These are phyloP conservation scores for Spiromastix sp. DNA, from an alignment of 2,329 filamentous ascomycete genomes.

Conservation along the genomic window DNA sequence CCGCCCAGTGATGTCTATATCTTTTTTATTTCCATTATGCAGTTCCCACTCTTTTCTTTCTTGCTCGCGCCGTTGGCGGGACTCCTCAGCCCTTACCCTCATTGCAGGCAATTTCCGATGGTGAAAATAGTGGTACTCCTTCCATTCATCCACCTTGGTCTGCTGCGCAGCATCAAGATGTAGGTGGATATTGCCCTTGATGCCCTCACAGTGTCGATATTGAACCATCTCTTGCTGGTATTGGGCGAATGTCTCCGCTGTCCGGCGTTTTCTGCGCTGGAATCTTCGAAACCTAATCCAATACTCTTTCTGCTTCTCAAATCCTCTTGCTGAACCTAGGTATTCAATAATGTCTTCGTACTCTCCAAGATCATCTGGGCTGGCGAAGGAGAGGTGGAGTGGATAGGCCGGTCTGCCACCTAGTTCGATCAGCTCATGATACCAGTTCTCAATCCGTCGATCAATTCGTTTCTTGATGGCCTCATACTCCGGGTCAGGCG, in stretches of 20 bases:
- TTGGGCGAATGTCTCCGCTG: slow-evolving; percentile 2
- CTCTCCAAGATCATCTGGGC: not conserved
- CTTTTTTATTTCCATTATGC: too few relatives aligned
- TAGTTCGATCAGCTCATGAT: not conserved
- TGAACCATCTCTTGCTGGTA: not conserved
- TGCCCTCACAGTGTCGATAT: slow-evolving; percentile 4
- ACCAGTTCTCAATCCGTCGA: not conserved
- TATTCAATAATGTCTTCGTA: slow-evolving; percentile 2
- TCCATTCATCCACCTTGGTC: slow-evolving; percentile 7
- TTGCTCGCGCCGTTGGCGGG: slow-evolving; percentile 3
- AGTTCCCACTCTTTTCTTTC: slow-evolving; percentile 1
- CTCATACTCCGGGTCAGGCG: not conserved
- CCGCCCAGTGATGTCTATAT: not conserved
- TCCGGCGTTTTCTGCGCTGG: slow-evolving; percentile 2
- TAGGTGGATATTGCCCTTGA: slow-evolving; percentile 4
- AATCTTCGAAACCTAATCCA: slow-evolving; percentile 4
- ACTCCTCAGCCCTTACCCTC: slow-evolving; percentile 3
- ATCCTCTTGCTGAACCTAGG: not conserved
- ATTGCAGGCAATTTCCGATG: slow-evolving; percentile 3
- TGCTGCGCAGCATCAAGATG: slow-evolving; percentile 5
- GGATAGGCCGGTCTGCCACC: slow-evolving; percentile 3
- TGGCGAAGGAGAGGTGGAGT: not conserved
- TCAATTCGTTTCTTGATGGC: not conserved
- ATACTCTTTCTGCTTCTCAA: not conserved
- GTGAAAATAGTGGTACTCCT: slow-evolving; percentile 6